Evolutionary conservation across 2,329 filamentous ascomycete species (phyloP).

Genomic region (Metarhizium anisopliae): DNA sequence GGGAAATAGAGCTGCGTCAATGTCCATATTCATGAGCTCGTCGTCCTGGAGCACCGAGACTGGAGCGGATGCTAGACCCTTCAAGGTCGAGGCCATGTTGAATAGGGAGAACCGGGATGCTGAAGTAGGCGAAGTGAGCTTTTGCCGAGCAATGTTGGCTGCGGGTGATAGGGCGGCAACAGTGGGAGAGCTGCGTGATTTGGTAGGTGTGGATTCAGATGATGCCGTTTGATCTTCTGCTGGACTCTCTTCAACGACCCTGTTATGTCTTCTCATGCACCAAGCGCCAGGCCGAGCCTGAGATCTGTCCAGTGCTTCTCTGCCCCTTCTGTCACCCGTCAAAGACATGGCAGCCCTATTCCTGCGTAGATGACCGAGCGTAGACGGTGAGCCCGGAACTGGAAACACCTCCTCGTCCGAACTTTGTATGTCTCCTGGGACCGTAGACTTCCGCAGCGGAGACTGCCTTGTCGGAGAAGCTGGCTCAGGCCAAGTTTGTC

Average conservation of each 20-base stretch:
- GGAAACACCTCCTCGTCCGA: constrained; percentile 1
- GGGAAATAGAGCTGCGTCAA: constrained; percentile 46
- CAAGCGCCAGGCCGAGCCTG: constrained; percentile 13
- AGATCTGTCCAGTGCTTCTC: constrained; percentile 4
- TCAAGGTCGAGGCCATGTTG: constrained; percentile 34
- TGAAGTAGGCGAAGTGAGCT: constrained; percentile 9
- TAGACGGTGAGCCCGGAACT: constrained; percentile 15
- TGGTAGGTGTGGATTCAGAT: constrained; percentile 5
- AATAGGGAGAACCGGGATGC: constrained; percentile 36
- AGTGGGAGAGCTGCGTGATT: not conserved
- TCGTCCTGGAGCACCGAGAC: constrained; percentile 31
- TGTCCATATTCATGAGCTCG: constrained; percentile 46
- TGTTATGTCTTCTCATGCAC: constrained; percentile 13
- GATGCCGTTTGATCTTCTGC: not conserved
- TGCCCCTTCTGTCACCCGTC: constrained; percentile 19
- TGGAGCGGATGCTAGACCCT: constrained; percentile 14
- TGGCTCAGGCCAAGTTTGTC: not conserved
- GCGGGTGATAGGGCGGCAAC: not conserved
- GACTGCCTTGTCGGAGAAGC: constrained; percentile 1
- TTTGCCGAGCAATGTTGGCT: not conserved
- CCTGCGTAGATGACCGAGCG: constrained; percentile 1
- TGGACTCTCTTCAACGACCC: constrained; percentile 1
- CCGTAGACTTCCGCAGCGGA: not conserved
- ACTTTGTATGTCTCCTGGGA: not conserved
- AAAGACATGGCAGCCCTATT: constrained; percentile 18